Evolutionary conservation across 2,329 filamentous ascomycete genomes (phyloP), one percentile per base, ranked within the genome.

Genomic region (Verticillium nonalfalfae): DNA sequence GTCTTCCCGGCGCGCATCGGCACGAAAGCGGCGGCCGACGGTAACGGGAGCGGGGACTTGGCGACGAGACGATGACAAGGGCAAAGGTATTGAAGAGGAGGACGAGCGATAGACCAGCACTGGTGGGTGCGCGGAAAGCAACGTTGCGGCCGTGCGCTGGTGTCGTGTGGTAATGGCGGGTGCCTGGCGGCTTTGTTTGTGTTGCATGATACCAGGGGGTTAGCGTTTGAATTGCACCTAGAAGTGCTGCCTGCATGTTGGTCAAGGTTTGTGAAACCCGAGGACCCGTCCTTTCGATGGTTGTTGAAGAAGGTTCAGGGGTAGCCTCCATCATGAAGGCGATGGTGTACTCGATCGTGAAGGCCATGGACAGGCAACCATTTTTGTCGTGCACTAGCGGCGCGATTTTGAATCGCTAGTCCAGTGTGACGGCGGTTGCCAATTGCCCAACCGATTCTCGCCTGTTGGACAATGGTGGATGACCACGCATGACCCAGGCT

Each of bases 31-130:
- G n/a, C 50, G 58, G 45, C 58, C 57, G 39, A 58, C 57, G 11
- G 31, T 58, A 10, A 34, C 45, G 15, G 57, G 58, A 21, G 45
- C 45, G 14, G 18, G 21, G 10, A 26, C 45, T 11, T 33, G 40
- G 45, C 40, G 45, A 40, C 31, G 34, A 9, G 39, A 38, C 11
- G 40, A 31, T 10, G 40, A n/a, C 40, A 59, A 59, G 34, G 58
- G 58, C 7, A 54, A 59, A n/a, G 58, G 58, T 15, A 59, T 59
- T 31, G 31, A 59, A 11, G 58, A 59, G 33, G 58, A 59, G 21
- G 57, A 59, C 15, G 57, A 59, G 45, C 45, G 45, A 10, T 52
- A 52, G 11, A 11, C 45, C 26, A 26, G 26, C 26, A 4, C 26
- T 26, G 35, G 35, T 9, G 13, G 13, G 35, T 36, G 9, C 21